These are phyloP conservation scores for Candida golubevii DNA, from an alignment of 805 yeast genomes.

Conservation along the genomic window DNA sequence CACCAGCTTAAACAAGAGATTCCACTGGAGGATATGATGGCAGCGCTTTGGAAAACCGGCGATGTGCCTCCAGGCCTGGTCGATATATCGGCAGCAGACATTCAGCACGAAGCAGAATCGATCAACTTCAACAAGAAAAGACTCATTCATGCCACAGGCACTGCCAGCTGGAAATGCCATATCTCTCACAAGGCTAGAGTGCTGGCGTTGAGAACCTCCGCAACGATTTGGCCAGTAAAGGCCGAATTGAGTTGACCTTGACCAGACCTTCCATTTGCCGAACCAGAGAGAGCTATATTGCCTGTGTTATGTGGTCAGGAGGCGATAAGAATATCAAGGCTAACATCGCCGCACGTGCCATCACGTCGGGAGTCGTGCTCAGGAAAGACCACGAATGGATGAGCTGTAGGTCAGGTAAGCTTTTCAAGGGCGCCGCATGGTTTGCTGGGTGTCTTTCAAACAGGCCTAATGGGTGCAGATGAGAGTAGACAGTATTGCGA, in stretches of 20 bases:
- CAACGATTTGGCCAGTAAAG: not conserved
- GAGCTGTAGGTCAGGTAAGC: too few species aligned
- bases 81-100: not conserved
- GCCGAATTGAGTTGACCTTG: not conserved
- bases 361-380: too few species aligned
- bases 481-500: too few species aligned
- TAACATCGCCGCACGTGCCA: too few species aligned
- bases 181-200: conserved; percentile 1
- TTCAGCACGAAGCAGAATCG: not conserved
- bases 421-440: too few species aligned
- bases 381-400: too few species aligned
- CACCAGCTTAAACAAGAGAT: not conserved
- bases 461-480: too few species aligned
- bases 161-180: not conserved
- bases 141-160: not conserved
- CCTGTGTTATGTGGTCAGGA: conserved; percentile 7
- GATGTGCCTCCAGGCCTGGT: not conserved
- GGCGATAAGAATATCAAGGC: not conserved
- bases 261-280: not conserved
- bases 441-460: too few species aligned
- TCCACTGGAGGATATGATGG: conserved; percentile 5
- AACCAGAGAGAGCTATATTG: not conserved
- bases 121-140: not conserved
- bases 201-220: not conserved
- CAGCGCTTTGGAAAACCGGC: conserved; percentile 2